phyloP scores from a whole-genome alignment of 352 stramenopile genomes.

The Phytopythium aichiense region DNA sequence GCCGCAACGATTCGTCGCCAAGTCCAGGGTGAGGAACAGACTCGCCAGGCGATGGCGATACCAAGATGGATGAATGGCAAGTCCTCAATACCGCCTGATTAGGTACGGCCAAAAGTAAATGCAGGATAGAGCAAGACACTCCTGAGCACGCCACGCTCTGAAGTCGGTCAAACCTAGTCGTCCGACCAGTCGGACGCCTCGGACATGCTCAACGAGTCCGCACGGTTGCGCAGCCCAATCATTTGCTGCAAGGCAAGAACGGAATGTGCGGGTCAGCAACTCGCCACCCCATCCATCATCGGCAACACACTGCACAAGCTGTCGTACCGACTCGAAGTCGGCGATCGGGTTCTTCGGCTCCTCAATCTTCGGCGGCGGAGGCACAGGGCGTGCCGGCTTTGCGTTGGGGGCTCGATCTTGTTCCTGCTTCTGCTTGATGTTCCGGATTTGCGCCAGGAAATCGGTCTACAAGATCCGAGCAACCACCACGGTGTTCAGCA shows the following conservation, averaged over 20 bases:
- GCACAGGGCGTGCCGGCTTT: slow-evolving; percentile 18
- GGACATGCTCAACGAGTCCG: slow-evolving; percentile 78
- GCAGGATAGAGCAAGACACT: background rate
- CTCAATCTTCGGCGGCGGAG: slow-evolving; percentile 37
- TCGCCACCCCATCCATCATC: background rate
- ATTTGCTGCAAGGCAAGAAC: slow-evolving; percentile 59
- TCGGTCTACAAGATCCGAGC: slow-evolving; percentile 35
- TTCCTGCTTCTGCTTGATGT: slow-evolving; percentile 82
- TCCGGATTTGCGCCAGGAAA: slow-evolving; percentile 73
- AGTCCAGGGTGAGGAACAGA: slow-evolving; percentile 21
- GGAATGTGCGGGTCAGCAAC: slow-evolving; percentile 5
- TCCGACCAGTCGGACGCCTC: slow-evolving; percentile 87
- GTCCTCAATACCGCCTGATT: slow-evolving; percentile 4
- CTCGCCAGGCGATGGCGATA: slow-evolving; percentile 30
- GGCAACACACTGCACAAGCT: background rate
- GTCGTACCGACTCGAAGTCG: slow-evolving; percentile 52
- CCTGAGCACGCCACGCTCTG: background rate
- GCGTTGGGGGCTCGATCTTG: slow-evolving; percentile 17
- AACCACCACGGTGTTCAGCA: slow-evolving; percentile 5
- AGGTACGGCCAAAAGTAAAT: slow-evolving; percentile 4
- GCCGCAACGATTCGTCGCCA: slow-evolving; percentile 9
- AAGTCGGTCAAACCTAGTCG: slow-evolving; percentile 26
- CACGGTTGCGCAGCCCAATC: slow-evolving; percentile 64
- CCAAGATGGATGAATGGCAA: slow-evolving; percentile 20
- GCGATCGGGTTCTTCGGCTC: slow-evolving; percentile 53